Conservation (phyloP, 2,329 filamentous ascomycete species). For the Exophiala alcalophila region DNA sequence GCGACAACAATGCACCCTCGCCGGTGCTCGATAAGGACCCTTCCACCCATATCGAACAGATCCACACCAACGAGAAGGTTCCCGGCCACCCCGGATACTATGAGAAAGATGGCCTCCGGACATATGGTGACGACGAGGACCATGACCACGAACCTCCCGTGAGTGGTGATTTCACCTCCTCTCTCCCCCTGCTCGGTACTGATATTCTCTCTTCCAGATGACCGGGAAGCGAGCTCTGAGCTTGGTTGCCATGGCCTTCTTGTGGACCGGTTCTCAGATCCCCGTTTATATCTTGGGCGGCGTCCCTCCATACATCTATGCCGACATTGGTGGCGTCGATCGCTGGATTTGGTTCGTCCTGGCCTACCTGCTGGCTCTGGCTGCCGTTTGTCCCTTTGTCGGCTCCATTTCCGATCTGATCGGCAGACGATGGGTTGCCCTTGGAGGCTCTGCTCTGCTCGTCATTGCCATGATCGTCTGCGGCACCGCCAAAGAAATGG, state of each 20-base stretch:
- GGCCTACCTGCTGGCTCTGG: slow-evolving; percentile 54
- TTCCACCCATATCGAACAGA: slow-evolving; percentile 30
- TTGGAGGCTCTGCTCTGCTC: slow-evolving; percentile 54
- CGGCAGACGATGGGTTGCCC: slow-evolving; percentile 59
- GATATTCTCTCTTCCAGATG: slow-evolving; percentile 45
- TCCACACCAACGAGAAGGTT: slow-evolving; percentile 34
- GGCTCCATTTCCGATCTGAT: slow-evolving; percentile 63
- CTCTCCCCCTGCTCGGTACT: slow-evolving; percentile 33
- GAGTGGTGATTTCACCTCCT: slow-evolving; percentile 28
- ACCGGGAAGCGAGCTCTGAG: slow-evolving; percentile 41
- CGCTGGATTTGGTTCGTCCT: slow-evolving; percentile 61
- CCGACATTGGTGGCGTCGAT: slow-evolving; percentile 58
- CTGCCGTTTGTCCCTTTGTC: slow-evolving; percentile 61
- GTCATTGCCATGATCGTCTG: slow-evolving; percentile 60
- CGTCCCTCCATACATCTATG: slow-evolving; percentile 56
- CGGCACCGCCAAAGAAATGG: slow-evolving; percentile 58
- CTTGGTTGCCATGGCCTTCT: slow-evolving; percentile 57
- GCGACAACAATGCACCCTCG: slow-evolving; percentile 13
- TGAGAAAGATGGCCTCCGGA: slow-evolving; percentile 47
- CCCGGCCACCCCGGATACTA: slow-evolving; percentile 43
- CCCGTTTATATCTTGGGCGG: slow-evolving; percentile 55
- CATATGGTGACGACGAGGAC: slow-evolving; percentile 48
- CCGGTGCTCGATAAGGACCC: slow-evolving; percentile 28
- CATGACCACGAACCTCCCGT: slow-evolving; percentile 49
- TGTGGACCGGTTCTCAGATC: slow-evolving; percentile 61